Evolutionary conservation across 129 eudicot genomes (phyloP), one percentile per base, ranked within the genome.

Genomic region (Flaveria trinervia): DNA sequence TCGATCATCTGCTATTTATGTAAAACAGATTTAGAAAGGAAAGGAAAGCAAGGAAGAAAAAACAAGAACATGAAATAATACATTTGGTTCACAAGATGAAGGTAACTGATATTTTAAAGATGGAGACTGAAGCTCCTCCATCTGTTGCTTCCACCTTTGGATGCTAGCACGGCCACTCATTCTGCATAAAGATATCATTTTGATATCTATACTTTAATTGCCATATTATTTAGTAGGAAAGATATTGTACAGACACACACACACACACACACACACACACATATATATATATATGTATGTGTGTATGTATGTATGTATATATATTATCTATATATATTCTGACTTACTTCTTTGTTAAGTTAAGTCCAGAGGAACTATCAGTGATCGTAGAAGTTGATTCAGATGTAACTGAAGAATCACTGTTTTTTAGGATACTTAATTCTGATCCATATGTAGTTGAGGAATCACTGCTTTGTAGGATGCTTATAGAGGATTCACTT

Each of bases 141-240:
- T 7, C 6, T 64, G 46, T 33, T 30, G 69, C 46, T 64, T 64
- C 69, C 45, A 64, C 69, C 46, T 64, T 33, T 64, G 22, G 46
- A 64, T 64, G 69, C 75, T 28, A 71, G 75, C 64, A 50, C n/a
- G n/a, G 64, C 64, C 75, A 50, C 75, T 50, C 48, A 50, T 51
- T 26, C 75, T 71, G 64, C 64, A 49, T 50, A 51, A 26, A 71
- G 9, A 16, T 71, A 12, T 16, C 26, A 71, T 51, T 46, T 68
- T 43, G 56, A 51, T 70, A 9, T 25, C 8, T 25, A 23, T 14
- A 8, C 74, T 49, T 48, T 12, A 39, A 20, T 44, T 45, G 54
- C 55, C 18, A 17, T n/a, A 39, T 67, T n/a, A 10, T 16, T 36
- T 7, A n/a, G 6, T 16, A 67, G 51, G 15, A 46, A 68, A 20